Base-by-base conservation (phyloP, 768 basidiomycete species). In the Coprinopsis sp. region DNA sequence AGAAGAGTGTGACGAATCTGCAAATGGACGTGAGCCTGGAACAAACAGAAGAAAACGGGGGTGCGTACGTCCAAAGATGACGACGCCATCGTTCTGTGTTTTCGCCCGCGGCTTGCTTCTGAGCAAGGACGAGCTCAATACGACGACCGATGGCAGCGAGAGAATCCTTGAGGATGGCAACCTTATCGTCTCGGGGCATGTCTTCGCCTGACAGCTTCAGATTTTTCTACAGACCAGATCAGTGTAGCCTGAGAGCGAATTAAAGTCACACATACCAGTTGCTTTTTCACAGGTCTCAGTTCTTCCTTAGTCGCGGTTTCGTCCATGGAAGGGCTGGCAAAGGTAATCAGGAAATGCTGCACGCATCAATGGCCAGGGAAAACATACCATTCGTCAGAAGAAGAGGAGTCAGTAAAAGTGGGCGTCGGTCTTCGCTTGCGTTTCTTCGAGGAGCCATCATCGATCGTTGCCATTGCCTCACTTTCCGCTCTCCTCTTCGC, bases 31-130 rank as follows among this genome's bases (percentile, higher is more conserved):
- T 43, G 48, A 33, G 16, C 33, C 13, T 33, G 8, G 25, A 38
- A 25, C 36, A 6, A 48, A 46, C 14, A 51, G 44, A 23, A 34
- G 16, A n/a, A n/a, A n/a, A n/a, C n/a, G n/a, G n/a, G n/a, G n/a
- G n/a, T n/a, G 87, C 91, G 64, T 67, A 94, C 91, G 91, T 89
- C 93, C 93, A 96, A n/a, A 94, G 74, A 70, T 96, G 91, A 53
- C 90, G 79, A 51, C 88, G 77, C 93, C 92, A 96, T 61, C 89
- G 75, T 61, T 86, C 84, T 16, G 78, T 73, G 56, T 95, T 87
- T 64, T 90, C 86, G 12, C 93, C 92, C 33, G 79, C 77, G 4
- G 81, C 77, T 52, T 81, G 76, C 64, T 94, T 93, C 29, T 77
- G 61, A 42, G 77, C 78, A 23, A 95, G 74, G 2, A 97, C 91